Conservation (phyloP, 202 grass and related monocot genomes). For the Setaria viridis region DNA sequence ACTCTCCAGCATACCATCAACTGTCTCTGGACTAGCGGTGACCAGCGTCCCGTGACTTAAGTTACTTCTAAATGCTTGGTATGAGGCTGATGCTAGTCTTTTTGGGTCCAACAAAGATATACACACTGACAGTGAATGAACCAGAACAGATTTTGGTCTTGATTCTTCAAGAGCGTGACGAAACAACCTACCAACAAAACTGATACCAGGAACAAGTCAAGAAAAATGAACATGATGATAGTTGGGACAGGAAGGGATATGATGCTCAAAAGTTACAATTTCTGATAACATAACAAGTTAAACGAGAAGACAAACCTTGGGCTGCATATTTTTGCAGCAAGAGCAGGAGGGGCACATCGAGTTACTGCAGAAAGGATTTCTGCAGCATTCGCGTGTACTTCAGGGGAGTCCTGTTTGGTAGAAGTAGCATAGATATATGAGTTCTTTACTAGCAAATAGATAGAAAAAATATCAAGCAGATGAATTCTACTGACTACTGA, state of each 20-base stretch:
- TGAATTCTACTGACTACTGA: neutral
- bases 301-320: constrained; percentile 58
- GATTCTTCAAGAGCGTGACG: constrained; percentile 76
- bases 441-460: neutral
- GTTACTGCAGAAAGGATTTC: constrained; percentile 90
- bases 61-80: constrained; percentile 86
- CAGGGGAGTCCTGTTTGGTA: constrained; percentile 66
- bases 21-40: constrained; percentile 77
- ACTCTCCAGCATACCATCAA: constrained; percentile 80
- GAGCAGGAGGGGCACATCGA: constrained; percentile 69
- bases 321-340: constrained; percentile 80
- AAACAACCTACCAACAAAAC: constrained; percentile 92
- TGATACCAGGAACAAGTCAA: constrained; percentile 39
- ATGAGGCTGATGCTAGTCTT: constrained; percentile 76
- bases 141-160: constrained; percentile 78
- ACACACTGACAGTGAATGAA: constrained; percentile 83
- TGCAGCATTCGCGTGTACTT: constrained; percentile 86
- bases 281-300: constrained; percentile 12
- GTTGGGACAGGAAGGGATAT: constrained; percentile 11
- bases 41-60: constrained; percentile 78
- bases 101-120: constrained; percentile 92
- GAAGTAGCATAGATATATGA: constrained; percentile 9
- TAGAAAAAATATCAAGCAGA: neutral
- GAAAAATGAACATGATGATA: constrained; percentile 1
- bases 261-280: constrained; percentile 11